Evolutionary conservation across 208 protist genomes (phyloP).

Genomic region (Acanthamoeba castellanii): DNA sequence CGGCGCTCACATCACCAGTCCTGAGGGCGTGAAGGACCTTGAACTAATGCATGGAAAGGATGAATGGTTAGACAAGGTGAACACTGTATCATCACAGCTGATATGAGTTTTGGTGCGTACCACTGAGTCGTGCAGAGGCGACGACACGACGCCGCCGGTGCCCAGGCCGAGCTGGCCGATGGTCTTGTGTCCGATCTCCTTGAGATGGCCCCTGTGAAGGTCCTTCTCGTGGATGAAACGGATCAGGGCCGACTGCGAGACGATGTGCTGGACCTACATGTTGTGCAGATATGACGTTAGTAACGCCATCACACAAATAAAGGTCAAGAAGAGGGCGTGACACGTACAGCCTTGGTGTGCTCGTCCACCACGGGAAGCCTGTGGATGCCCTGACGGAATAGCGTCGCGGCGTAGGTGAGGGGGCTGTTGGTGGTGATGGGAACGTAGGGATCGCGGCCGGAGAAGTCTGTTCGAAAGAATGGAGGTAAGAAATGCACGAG

Average conservation of each 20-base stretch:
- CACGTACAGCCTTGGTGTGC: neutral
- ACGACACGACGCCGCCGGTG: conserved; percentile 7
- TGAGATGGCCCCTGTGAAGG: conserved; percentile 58
- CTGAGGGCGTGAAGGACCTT: conserved; percentile 2
- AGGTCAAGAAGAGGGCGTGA: neutral
- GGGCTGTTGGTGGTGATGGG: conserved; percentile 45
- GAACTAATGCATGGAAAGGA: neutral
- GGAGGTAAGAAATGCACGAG: neutral
- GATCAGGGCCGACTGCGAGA: conserved; percentile 60
- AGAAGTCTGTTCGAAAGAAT: conserved; percentile 22
- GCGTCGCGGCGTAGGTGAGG: neutral
- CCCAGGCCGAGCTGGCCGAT: conserved; percentile 36
- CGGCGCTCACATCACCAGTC: conserved; percentile 35
- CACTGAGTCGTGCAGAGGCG: conserved; percentile 23
- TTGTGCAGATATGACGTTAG: neutral
- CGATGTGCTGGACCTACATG: conserved; percentile 12
- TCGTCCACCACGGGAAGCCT: conserved; percentile 61
- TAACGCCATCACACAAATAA: neutral
- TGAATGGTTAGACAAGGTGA: neutral
- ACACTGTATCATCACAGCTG: neutral
- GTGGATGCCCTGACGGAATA: conserved; percentile 66
- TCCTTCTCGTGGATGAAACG: conserved; percentile 45
- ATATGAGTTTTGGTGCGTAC: neutral
- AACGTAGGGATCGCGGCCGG: conserved; percentile 67
- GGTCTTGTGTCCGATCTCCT: conserved; percentile 65